A percentile compares a stretch with the other conserved stretches of the same genome.
Conservation (phyloP, 345 rosid species). For the Rhodamnia rubescens region DNA sequence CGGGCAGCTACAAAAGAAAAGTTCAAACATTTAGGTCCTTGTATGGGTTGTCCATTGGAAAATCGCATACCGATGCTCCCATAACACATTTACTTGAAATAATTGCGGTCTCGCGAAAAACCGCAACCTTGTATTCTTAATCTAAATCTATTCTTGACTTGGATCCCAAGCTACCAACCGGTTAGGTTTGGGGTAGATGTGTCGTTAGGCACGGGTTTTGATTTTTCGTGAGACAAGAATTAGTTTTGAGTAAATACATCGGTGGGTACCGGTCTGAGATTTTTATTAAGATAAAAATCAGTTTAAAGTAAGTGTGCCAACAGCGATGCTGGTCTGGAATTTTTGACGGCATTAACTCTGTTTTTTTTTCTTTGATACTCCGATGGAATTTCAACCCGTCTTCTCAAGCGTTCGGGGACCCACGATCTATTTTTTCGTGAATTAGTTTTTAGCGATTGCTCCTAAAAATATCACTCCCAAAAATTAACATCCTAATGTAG, state of each 20-base stretch:
- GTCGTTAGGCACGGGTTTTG: fast-evolving
- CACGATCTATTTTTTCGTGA: fast-evolving
- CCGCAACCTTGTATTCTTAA: fast-evolving
- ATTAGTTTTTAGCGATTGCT: not conserved
- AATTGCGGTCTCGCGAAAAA: fast-evolving
- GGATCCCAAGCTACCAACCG: not conserved
- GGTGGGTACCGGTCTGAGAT: not conserved
- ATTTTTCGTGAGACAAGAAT: not conserved
- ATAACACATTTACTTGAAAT: fast-evolving
- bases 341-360: fast-evolving
- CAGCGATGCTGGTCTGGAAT: fast-evolving
- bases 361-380: not conserved
- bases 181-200: not conserved
- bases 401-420: not conserved
- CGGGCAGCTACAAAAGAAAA: not conserved
- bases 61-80: not conserved
- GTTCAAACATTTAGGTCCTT: not conserved
- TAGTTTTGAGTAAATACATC: too few relatives aligned
- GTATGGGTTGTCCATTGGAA: not conserved
- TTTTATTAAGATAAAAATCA: not conserved
- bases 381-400: fast-evolving
- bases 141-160: fast-evolving
- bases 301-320: fast-evolving
- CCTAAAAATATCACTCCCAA: not conserved
- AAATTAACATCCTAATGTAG: not conserved